Conservation (phyloP, 1,139 yeast species). For the Suhomyces chickasaworum region DNA sequence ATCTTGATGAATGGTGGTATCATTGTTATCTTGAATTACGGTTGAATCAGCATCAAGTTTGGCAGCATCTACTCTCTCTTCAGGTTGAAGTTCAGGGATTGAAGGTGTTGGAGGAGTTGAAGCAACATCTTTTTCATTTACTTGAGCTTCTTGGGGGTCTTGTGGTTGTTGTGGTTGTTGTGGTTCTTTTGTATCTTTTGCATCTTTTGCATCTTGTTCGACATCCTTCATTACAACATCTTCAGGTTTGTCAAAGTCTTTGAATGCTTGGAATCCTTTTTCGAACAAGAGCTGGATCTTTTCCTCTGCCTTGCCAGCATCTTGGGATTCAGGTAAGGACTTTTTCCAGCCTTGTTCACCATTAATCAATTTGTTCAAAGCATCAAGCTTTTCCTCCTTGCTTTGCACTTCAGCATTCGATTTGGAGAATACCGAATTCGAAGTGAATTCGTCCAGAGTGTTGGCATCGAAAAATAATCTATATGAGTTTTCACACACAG, state of each 20-base stretch:
- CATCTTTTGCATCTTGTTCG: neutral
- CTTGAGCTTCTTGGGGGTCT: neutral
- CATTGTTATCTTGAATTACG: slow-evolving; percentile 41
- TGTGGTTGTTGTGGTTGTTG: too few species aligned
- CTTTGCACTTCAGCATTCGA: slow-evolving; percentile 29
- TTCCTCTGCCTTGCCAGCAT: slow-evolving; percentile 25
- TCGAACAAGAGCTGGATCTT: slow-evolving; percentile 31
- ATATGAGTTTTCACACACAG: slow-evolving; percentile 78
- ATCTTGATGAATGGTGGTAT: slow-evolving; percentile 48
- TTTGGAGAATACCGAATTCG: slow-evolving; percentile 49
- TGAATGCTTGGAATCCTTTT: slow-evolving; percentile 37
- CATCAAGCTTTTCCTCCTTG: slow-evolving; percentile 30
- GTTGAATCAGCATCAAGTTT: slow-evolving; percentile 40
- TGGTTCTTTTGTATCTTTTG: too few species aligned
- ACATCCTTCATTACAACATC: slow-evolving; percentile 20
- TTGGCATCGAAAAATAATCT: slow-evolving; percentile 78
- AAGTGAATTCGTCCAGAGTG: slow-evolving; percentile 79
- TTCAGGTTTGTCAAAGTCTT: slow-evolving; percentile 20
- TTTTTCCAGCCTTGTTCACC: slow-evolving; percentile 46
- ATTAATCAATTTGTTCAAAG: slow-evolving; percentile 31
- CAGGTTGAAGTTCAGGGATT: slow-evolving; percentile 8
- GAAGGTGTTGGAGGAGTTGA: neutral
- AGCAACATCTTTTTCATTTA: neutral
- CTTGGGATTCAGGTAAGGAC: slow-evolving; percentile 30
- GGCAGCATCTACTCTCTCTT: slow-evolving; percentile 3